Base-by-base conservation (phyloP, 2,329 filamentous ascomycete species). In the Colletotrichum horii region DNA sequence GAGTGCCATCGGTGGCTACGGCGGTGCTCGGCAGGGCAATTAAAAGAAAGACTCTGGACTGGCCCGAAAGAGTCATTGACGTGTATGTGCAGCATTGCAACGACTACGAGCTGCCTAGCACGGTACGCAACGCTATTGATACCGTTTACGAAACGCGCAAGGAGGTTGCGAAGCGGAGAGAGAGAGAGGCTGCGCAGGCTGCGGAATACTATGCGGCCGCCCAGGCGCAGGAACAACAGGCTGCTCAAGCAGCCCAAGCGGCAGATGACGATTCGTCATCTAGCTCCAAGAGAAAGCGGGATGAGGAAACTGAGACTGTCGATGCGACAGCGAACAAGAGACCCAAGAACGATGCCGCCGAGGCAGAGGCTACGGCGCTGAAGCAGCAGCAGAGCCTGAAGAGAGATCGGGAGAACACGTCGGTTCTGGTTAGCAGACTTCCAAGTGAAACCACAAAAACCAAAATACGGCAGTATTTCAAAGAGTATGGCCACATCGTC, bases 371-470 rank as follows among this genome's bases (percentile, higher is more conserved):
- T 28, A 78, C 80, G 32, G 79, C 83, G 48, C 79, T 83, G 58
- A 84, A 85, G 36, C 81, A 83, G 36, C 81, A 83, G 55, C 80
- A 80, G 55, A 77, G 77, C 36, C 86, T 88, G 34, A 96, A 95
- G 83, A 93, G 97, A 71, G 96, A 99, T 83, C 93, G 97, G 56
- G 97, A 99, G 82, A 94, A 98, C 83, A 94, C 95, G 1, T 96
- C 95, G 0, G 90, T 98, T 64, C 91, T 97, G 69, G 93, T 98
- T 6, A 93, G 91, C 66, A 94, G 96, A 79, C 85, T 99, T 28
- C 96, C 97, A 3, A 80, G 83, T 5, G 91, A 93, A 70, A 91
- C 93, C 1, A 92, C 92, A 1, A 92, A 95, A 80, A 93, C 91
- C 15, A 94, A 93, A 79, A 86, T 98, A 16, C 92, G 94, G 72